Percentiles rank a stretch among this genome's conserved stretches.
Evolutionary conservation across 805 yeast genomes (phyloP).

Genomic region (Lipomyces spencermartinsiae): DNA sequence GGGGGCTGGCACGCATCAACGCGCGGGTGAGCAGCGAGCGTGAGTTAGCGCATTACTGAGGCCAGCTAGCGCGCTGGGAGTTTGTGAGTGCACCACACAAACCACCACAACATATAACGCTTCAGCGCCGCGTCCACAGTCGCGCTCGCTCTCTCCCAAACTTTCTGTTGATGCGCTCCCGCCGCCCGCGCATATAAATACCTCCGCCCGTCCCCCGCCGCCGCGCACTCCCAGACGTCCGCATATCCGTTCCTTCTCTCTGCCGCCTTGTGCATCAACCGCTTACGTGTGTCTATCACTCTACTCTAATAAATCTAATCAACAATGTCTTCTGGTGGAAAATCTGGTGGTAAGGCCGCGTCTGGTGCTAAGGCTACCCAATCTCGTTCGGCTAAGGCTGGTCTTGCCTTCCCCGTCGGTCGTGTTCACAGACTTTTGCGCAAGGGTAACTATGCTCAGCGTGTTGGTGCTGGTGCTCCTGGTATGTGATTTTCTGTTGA

Average conservation of each 20-base stretch:
- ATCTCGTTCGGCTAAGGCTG: conserved; percentile 98
- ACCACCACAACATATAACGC: background rate
- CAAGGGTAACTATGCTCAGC: conserved; percentile 97
- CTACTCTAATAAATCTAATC: conserved; percentile 50
- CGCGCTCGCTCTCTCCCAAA: background rate
- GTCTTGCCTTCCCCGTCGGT: conserved; percentile 99
- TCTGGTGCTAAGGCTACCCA: conserved; percentile 93
- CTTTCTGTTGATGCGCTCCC: conserved; percentile 27
- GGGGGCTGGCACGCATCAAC: conserved; percentile 25
- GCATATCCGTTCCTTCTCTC: background rate
- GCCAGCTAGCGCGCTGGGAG: background rate
- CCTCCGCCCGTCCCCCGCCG: conserved; percentile 30
- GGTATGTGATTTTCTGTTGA: conserved; percentile 33
- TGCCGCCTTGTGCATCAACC: background rate
- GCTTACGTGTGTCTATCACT: conserved; percentile 49
- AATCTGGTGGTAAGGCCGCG: conserved; percentile 60
- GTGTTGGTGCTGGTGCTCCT: conserved; percentile 99
- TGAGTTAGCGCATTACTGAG: background rate
- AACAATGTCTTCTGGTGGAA: conserved; percentile 59
- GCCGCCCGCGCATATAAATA: conserved; percentile 29
- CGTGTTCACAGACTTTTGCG: conserved; percentile 96
- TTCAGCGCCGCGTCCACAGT: background rate
- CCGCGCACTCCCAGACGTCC: background rate
- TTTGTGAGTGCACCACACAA: background rate
- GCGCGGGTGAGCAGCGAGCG: background rate